Evolutionary conservation across 352 stramenopile genomes (phyloP), one percentile per base, ranked within the genome.

Genomic region (Pythium sukuiense): DNA sequence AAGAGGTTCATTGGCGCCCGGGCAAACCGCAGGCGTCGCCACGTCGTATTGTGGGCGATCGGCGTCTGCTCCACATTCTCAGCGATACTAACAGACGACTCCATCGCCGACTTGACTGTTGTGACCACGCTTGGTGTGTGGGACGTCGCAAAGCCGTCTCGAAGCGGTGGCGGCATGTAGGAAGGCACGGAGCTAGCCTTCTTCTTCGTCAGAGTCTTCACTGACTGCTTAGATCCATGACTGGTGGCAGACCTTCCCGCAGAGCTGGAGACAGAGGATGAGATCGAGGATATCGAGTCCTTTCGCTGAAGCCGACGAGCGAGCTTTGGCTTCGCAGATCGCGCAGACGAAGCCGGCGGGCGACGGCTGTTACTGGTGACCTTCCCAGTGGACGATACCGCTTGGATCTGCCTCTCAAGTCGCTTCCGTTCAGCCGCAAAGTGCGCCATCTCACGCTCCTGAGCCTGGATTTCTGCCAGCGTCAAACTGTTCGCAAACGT

Each of bases 391-490:
- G 55, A n/a, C 37, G 56, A 48, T 4, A 16, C 16, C 3, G 39
- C 18, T n/a, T 72, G 43, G 33, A 56, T 71, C 53, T 71, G 61
- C 67, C 63, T 78, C 74, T 61, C 72, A 12, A 57, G 65, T 18
- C 61, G 60, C 55, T 79, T 76, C 35, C 16, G 39, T 16, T 48
- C 14, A 16, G 39, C 39, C 24, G 39, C 16, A 24, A 85, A 75
- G 7, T 71, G 60, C 45, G 72, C 76, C 45, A 81, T 69, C 53
- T 79, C 63, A 26, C 73, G 73, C 55, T 88, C 67, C 63, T 88
- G 79, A 3, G 75, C 77, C 32, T 88, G 79, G 20, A 88, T 60
- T 57, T 88, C 79, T 26, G 71, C 72, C 48, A 82, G 67, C 16
- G 57, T 78, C 66, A 88, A 77, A 1, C 61, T 69, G 59, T 88